Evolutionary conservation across 2,329 filamentous ascomycete species (phyloP), one percentile per base, ranked within the genome.

Genomic region (Monosporascus sp.): DNA sequence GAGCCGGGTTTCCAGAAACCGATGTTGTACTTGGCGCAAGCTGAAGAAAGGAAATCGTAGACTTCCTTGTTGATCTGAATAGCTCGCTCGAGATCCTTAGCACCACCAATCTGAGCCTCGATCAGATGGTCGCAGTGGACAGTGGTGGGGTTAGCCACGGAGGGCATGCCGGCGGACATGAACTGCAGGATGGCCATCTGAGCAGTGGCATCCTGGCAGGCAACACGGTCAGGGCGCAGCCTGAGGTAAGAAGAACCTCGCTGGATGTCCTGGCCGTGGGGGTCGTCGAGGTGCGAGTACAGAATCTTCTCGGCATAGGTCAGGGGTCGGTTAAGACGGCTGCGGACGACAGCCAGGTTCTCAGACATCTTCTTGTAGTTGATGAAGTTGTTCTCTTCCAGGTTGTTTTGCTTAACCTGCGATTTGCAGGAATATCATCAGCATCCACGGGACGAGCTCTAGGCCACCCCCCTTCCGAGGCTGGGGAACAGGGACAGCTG

Each of bases 101-200:
- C 85, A 66, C 92, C 92, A 71, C 94, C 94, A 67, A 93, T 72
- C 78, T 97, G 93, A 58, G 93, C 94, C 82, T 97, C 93, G 74
- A 99, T 99, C 82, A 99, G 85, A 78, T 99, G 94, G 76, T 99
- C 94, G 72, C 94, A 97, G 85, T 99, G 94, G 60, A 99, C 93
- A 49, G 93, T 97, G 66, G 88, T 86, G 50, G 94, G 94, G 68
- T 95, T 97, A 59, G 92, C 92, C 58, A 97, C 94, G 24, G 88
- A 87, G 62, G 91, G 89, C 90, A 99, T 93, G 73, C 93, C 93
- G 57, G 94, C 93, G 52, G 91, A 96, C 92, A 99, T 99, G 84
- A 99, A 99, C 80, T 99, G 94, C 55, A 99, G 83, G 64, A 99
- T 96, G 61, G 94, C 94, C 94, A 99, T 99, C 83, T 99, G 94